These are phyloP conservation scores for Ceratobasidium theobromae DNA, from an alignment of 1,284 basidiomycete genomes.

Conservation along the genomic window DNA sequence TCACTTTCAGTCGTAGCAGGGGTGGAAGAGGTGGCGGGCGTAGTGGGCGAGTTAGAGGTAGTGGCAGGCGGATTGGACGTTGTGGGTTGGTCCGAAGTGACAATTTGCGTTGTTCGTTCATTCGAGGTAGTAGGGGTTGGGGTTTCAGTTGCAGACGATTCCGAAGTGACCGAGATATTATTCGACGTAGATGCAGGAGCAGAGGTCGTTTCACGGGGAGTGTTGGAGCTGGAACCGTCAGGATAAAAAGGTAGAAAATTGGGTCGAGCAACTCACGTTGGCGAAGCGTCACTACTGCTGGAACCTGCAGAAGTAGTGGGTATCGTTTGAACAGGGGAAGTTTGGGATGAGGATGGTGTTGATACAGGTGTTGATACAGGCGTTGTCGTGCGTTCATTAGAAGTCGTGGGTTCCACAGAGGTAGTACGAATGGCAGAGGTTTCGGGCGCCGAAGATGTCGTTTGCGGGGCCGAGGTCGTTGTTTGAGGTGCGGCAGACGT, in stretches of 20 bases:
- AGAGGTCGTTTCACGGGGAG: conserved; percentile 14
- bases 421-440: conserved; percentile 1
- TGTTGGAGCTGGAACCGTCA: not conserved
- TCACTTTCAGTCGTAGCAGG: conserved; percentile 4
- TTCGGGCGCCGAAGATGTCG: conserved; percentile 26
- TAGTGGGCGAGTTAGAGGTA: not conserved
- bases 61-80: conserved; percentile 2
- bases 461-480: not conserved
- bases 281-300: not conserved
- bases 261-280: conserved; percentile 2
- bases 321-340: too few relatives aligned
- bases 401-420: not conserved
- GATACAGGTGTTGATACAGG: not conserved
- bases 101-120: not conserved
- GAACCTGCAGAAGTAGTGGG: not conserved
- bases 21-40: not conserved
- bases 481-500: not conserved
- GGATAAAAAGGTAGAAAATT: not conserved
- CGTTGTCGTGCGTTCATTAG: not conserved
- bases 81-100: conserved; percentile 8
- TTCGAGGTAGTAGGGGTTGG: too few relatives aligned
- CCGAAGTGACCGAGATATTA: not conserved
- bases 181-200: not conserved
- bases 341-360: not conserved
- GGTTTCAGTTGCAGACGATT: not conserved